Base-by-base conservation (phyloP, 345 rosid genomes). In the Eucalyptus pauciflora region DNA sequence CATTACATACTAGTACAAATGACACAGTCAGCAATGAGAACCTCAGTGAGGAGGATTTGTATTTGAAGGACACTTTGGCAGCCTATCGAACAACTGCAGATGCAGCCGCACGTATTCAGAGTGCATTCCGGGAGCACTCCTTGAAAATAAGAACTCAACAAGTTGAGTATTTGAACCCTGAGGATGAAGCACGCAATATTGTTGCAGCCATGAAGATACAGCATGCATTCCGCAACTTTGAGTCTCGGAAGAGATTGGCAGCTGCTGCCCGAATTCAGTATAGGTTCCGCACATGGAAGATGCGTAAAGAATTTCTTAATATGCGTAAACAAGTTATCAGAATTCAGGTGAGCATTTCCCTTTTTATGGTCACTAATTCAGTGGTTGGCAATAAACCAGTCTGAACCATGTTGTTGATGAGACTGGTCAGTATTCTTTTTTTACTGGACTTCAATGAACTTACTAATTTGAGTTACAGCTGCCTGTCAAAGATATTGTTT, bases 191-290 rank as follows among this genome's bases (percentile, higher is more conserved):
- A 29, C 90, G 92, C 85, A 76, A 52, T 90, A 97, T 97, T 90
- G 92, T 98, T 54, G 99, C 99, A 15, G 99, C 99, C 3, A 89
- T 98, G 98, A 97, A 91, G 94, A 97, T 98, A 93, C 99, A 98
- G 90, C 95, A 96, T 90, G 99, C 99, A 33, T 98, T 92, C 89
- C 99, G 98, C 86, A 95, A 95, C 87, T 93, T 60, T 58, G 99
- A 95, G 17, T 89, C 92, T 5, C 93, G 91, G 85, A 98, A 94
- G 93, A 96, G 90, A 92, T 91, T 98, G 95, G 94, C 94, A 69
- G 99, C 99, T 24, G 99, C 97, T 90, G 96, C 88, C 43, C 94
- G 91, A 85, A 98, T 98, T 88, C 99, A 98, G 89, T 92, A 96
- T 86, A 93, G 98, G 92, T 98, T 96, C 91, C 99, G 97, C 52